Base-by-base conservation (phyloP, 2,329 filamentous ascomycete genomes). In the Pseudonectria foliicola region DNA sequence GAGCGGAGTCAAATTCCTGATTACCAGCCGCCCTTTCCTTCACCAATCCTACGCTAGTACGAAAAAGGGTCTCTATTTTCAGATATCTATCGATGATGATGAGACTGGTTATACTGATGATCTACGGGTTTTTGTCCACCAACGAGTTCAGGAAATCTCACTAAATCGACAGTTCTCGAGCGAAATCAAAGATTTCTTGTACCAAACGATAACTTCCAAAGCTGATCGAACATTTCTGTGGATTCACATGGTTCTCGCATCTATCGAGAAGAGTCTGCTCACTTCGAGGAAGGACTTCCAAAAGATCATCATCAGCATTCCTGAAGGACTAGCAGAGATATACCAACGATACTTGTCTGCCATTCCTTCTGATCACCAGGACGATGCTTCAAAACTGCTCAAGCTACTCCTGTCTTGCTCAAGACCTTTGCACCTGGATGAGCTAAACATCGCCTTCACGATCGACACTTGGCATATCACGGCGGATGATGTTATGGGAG, bases 191-290 rank as follows among this genome's bases (percentile, higher is more conserved):
- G 35, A 36, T 5, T 52, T 53, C 27, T 40, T 63, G 7, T 49
- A 55, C 31, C 23, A 56, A 18, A 30, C 48, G 7, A 41, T 64
- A 8, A 46, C 43, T 31, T 48, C 50, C 2, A 59, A 56, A 34
- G 51, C 59, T 13, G 57, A 60, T 31, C 42, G 54, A 23, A 60
- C 50, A 2, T 65, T 65, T 42, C 53, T 65, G 2, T 65, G 60
- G 61, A 47, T 60, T 13, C 54, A 53, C 14, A 53, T 63, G 25
- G 57, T 62, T 7, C 51, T 64, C 13, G 34, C 50, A n/a, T 44
- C 48, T 4, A 38, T 64, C 2, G 59, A 64, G 35, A 47, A 43
- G 3, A 49, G 40, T 25, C 31, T 47, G 3, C 27, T 54, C 3
- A 40, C 49, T 21, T 48, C 54, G 4, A 38, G 38, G 13, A 44